phyloP scores from a whole-genome alignment of 1,284 basidiomycete species.

The Vanrija pseudolonga region DNA sequence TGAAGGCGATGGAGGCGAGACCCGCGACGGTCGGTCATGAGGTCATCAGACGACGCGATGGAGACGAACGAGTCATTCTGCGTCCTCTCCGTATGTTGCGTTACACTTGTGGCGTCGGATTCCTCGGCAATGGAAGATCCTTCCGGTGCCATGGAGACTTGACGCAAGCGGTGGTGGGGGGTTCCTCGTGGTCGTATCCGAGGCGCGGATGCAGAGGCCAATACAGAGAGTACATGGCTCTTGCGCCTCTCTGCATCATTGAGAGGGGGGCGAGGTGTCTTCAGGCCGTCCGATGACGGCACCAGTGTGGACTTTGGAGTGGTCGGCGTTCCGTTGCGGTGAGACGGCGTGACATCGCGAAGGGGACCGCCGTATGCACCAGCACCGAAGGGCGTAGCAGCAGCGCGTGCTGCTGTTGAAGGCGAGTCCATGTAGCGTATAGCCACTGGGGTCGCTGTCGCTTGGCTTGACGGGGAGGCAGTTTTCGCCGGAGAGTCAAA shows the following conservation, averaged over 20 bases:
- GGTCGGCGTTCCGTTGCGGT: conserved; percentile 20
- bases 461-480: not conserved
- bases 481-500: not conserved
- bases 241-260: conserved; percentile 38
- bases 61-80: conserved; percentile 45
- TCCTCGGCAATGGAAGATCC: conserved; percentile 31
- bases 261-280: conserved; percentile 33
- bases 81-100: no score
- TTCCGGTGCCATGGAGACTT: conserved; percentile 26
- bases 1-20: conserved; percentile 20
- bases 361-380: conserved; percentile 8
- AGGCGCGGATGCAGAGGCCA: conserved; percentile 27
- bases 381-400: conserved; percentile 10
- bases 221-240: conserved; percentile 39
- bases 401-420: conserved; percentile 12
- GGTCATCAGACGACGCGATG: conserved; percentile 45
- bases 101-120: conserved; percentile 5
- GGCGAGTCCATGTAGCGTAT: conserved; percentile 20
- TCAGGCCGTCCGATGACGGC: conserved; percentile 5
- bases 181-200: conserved; percentile 27
- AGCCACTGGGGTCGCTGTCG: conserved; percentile 2
- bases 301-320: conserved; percentile 21
- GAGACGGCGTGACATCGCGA: conserved; percentile 26
- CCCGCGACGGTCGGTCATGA: conserved; percentile 42
- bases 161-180: conserved; percentile 37